Conservation (phyloP, 257 asterid species). For the Solanum raphanifolium region DNA sequence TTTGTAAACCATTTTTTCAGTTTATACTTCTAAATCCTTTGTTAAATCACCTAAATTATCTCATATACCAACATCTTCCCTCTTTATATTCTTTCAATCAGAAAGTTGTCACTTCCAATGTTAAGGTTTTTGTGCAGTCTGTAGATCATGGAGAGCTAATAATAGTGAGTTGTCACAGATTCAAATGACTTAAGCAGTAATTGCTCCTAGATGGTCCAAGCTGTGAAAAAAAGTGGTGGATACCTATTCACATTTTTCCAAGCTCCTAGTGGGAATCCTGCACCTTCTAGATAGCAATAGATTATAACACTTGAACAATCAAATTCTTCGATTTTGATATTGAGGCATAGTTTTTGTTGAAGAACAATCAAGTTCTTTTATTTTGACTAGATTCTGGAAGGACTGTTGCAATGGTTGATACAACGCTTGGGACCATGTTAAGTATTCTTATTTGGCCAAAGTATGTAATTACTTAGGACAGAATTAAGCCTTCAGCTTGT, state of each 20-base stretch:
- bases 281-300: not conserved
- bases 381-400: not conserved
- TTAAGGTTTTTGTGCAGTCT: not conserved
- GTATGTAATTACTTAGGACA: not conserved
- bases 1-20: not conserved
- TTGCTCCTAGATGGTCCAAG: not conserved
- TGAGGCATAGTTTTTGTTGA: not conserved
- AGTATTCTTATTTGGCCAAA: not conserved
- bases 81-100: not conserved
- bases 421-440: not conserved
- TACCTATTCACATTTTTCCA: not conserved
- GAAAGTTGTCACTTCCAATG: not conserved
- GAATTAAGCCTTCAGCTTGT: not conserved
- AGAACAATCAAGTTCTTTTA: not conserved
- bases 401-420: not conserved
- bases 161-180: not conserved
- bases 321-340: not conserved
- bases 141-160: not conserved
- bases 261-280: not conserved
- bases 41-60: not conserved
- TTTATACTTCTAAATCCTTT: not conserved
- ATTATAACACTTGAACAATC: not conserved
- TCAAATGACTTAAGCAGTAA: not conserved
- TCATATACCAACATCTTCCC: not conserved
- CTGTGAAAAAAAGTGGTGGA: not conserved